Conservation (phyloP, 2,329 filamentous ascomycete species). For the Epichloe brachyelytri region DNA sequence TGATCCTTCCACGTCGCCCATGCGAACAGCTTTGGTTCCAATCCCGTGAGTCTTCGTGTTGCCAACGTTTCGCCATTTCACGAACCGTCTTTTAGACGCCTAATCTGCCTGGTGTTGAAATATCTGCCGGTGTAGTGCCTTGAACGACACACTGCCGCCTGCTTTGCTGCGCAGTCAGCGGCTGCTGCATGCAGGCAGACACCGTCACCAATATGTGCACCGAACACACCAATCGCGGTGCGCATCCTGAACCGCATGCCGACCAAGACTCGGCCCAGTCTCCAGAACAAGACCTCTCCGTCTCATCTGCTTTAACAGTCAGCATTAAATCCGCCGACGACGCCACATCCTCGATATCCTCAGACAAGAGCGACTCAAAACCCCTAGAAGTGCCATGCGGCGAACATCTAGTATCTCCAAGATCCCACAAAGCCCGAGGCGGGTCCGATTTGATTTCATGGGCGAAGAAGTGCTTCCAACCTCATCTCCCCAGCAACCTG, state of each 20-base stretch:
- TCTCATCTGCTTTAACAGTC: conserved; percentile 24
- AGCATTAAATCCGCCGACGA: conserved; percentile 27
- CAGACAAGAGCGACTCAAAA: conserved; percentile 38
- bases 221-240: not conserved
- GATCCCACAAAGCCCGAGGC: conserved; percentile 40
- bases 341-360: conserved; percentile 36
- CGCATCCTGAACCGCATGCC: not conserved
- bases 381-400: conserved; percentile 44
- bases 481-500: conserved; percentile 34
- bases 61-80: not conserved
- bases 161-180: conserved; percentile 2
- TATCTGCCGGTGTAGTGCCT: not conserved
- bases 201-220: not conserved
- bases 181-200: conserved; percentile 5
- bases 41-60: not conserved
- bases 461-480: conserved; percentile 49
- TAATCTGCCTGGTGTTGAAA: not conserved
- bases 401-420: conserved; percentile 40
- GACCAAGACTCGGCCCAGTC: conserved; percentile 7
- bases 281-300: conserved; percentile 13
- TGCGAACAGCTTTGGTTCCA: not conserved
- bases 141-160: not conserved
- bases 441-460: conserved; percentile 49
- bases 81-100: not conserved
- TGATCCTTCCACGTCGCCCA: conserved; percentile 4